Evolutionary conservation across 2,329 filamentous ascomycete species (phyloP), one percentile per base, ranked within the genome.

Genomic region (Metarhizium rileyi): DNA sequence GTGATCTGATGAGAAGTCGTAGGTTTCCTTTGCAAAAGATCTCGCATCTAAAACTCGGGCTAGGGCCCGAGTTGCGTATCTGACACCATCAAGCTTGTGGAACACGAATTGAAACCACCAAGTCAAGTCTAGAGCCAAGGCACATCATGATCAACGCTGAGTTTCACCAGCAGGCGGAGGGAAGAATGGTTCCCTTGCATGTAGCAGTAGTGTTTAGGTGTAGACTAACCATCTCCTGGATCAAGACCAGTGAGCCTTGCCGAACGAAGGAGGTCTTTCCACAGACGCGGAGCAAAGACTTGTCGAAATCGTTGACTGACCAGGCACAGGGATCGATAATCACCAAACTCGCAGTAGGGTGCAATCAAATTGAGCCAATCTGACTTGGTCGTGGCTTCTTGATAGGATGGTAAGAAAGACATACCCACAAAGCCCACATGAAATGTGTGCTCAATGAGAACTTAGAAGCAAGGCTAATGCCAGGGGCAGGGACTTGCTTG

Each of bases 341-440:
- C 69, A 5, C 56, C 50, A 40, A 67, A 55, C 2, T 61, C 56
- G 44, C 78, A 54, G 54, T 71, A 73, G 1, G 73, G 69, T 6
- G 69, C 73, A 12, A 71, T 71, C 4, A 80, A 53, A 27, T 61
- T 61, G 16, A 79, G 65, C 74, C 76, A 79, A 65, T 80, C 71
- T 22, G 59, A 58, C 9, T 59, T 63, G 7, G 66, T 57, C 2
- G 67, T 71, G 47, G 78, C 77, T 51, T 79, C 70, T 46, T 69
- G 63, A 59, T 81, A 81, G 0, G 77, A 76, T 1, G 78, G 77
- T n/a, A 74, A 69, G 10, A 58, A 53, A 38, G 55, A 44, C 65
- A 66, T 66, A 50, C 18, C 52, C 38, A 23, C 36, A 33, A n/a
- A 5, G 30, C 30, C 30, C 30, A 33, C 30, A 33, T 14, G 7